Evolutionary conservation across 805 yeast genomes (phyloP).

Genomic region (Suhomyces sp.): DNA sequence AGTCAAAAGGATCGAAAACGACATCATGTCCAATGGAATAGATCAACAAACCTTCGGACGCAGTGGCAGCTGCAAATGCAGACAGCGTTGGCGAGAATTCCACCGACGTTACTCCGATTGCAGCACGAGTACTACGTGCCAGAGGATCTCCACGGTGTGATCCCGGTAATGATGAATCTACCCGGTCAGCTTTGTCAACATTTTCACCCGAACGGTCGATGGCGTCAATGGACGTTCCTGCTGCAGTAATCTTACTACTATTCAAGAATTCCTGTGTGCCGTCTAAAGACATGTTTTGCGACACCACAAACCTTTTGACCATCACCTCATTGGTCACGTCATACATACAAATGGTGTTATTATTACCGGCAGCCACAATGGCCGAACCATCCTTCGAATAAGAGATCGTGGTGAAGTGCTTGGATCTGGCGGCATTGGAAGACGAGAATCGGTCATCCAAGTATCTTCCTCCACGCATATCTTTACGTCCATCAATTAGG

Average conservation of each 20-base stretch:
- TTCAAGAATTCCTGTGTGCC: slow-evolving; percentile 83
- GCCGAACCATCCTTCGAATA: slow-evolving; percentile 89
- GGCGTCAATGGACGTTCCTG: slow-evolving; percentile 70
- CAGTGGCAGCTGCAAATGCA: slow-evolving; percentile 91
- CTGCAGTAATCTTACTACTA: slow-evolving; percentile 81
- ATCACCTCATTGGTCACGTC: slow-evolving; percentile 87
- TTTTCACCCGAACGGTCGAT: slow-evolving; percentile 85
- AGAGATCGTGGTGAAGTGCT: slow-evolving; percentile 74
- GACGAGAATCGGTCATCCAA: slow-evolving; percentile 78
- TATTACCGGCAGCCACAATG: slow-evolving; percentile 90
- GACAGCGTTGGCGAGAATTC: slow-evolving; percentile 87
- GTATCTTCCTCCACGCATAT: slow-evolving; percentile 84
- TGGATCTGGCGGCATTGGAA: slow-evolving; percentile 78
- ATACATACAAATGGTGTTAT: slow-evolving; percentile 86
- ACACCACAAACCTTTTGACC: slow-evolving; percentile 76
- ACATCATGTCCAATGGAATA: slow-evolving; percentile 75
- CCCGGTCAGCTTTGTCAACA: slow-evolving; percentile 79
- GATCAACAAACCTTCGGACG: slow-evolving; percentile 88
- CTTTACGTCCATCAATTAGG: slow-evolving; percentile 80
- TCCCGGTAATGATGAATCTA: slow-evolving; percentile 81
- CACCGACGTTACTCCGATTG: slow-evolving; percentile 74
- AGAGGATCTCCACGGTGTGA: slow-evolving; percentile 77
- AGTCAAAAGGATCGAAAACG: slow-evolving; percentile 90
- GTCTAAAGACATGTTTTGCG: slow-evolving; percentile 84
- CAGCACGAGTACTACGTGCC: slow-evolving; percentile 72